Evolutionary conservation across 805 yeast genomes (phyloP), one percentile per base, ranked within the genome.

Genomic region (Tanozyma kutaoensis): DNA sequence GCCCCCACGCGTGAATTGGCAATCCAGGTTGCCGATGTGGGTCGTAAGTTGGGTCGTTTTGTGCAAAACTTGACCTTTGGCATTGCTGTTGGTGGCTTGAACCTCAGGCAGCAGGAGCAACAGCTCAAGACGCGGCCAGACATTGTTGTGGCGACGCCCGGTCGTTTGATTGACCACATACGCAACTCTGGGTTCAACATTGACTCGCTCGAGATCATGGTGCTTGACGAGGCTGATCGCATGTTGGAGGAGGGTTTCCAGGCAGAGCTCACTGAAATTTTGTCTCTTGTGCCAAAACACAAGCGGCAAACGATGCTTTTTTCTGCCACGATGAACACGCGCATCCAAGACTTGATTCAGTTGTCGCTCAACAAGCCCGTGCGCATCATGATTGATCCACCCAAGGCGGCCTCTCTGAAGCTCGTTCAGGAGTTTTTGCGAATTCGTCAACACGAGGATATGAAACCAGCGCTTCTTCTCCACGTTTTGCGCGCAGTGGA

Each of bases 161-260:
- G 99, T 70, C 71, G 99, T 61, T 77, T 91, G 39, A 91, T 91
- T 45, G 99, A 91, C 54, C 99, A 91, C 55, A 72, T 91, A 30
- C 67, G 97, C 48, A 91, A 91, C 58, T 86, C 97, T 5, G 84
- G 95, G 6, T 91, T 91, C 50, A 72, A 74, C 26, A 93, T 85
- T 25, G 97, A 91, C 39, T 66, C 75, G 19, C 91, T 91, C 26
- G 98, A 91, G 58, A 80, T 91, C 28, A 62, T 91, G 42, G 93
- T 91, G 17, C 67, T 91, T 40, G 98, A 91, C 61, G 98, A 91
- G 62, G 98, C 98, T 33, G 98, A 91, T 66, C 75, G 98, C 61
- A 91, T 91, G 97, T 67, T 91, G 41, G 99, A 91, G 50, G 99
- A 91, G 56, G 99, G 99, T 46, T 91, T 91, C 71, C 95, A 86